A percentile compares a stretch with the other conserved stretches of the same genome.
Evolutionary conservation across 2,329 filamentous ascomycete species (phyloP).

Genomic region (Colletotrichum incanum): DNA sequence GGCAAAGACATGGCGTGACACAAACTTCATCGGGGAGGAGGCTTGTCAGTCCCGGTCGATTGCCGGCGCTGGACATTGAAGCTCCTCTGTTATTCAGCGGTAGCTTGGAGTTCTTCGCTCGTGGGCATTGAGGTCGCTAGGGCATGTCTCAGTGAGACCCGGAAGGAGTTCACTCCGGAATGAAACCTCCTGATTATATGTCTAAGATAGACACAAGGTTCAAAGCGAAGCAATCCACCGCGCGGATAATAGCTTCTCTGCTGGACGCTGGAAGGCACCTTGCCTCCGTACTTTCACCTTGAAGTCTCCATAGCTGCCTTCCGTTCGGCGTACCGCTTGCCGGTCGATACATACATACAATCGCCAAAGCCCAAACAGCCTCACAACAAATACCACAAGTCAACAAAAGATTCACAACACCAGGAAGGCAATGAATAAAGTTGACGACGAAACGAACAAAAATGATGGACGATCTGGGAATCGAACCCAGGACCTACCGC

Average conservation of each 20-base stretch:
- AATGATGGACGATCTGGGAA: constrained; percentile 39
- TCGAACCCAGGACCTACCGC: constrained; percentile 42
- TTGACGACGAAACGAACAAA: not conserved
- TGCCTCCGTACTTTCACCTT: not conserved
- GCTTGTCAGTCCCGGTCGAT: constrained; percentile 7
- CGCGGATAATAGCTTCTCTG: not conserved
- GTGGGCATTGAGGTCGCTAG: not conserved
- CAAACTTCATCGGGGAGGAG: constrained; percentile 24
- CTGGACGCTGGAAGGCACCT: not conserved
- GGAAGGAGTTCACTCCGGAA: not conserved
- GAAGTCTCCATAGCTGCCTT: not conserved
- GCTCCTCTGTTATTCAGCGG: not conserved
- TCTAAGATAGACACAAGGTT: not conserved
- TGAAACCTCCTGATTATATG: not conserved
- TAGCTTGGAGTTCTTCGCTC: not conserved
- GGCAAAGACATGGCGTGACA: not conserved
- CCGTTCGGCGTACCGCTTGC: not conserved
- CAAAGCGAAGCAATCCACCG: not conserved
- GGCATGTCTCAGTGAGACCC: not conserved
- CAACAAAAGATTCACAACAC: not conserved
- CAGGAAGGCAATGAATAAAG: too few species aligned
- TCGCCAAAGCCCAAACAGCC: not conserved
- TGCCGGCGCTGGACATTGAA: not conserved
- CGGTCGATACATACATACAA: not conserved
- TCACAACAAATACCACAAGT: not conserved